A percentile compares a stretch with the other conserved stretches of the same genome.
phyloP scores from a whole-genome alignment of 2,329 filamentous ascomycete species.

The Apiospora sp. region DNA sequence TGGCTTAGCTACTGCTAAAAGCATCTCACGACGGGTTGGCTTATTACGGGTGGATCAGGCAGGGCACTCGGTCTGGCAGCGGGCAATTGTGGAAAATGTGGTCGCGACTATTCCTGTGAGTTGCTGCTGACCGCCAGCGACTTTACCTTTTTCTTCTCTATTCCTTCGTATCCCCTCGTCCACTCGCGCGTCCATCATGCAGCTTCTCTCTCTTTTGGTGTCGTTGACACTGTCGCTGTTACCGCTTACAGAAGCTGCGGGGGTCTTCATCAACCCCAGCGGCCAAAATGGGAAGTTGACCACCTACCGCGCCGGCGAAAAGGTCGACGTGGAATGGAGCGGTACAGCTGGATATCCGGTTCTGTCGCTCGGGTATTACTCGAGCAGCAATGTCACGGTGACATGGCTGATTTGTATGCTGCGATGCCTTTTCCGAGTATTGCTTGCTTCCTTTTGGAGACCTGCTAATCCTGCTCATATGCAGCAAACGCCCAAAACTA shows the following conservation, averaged over 20 bases:
- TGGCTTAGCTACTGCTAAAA: no score
- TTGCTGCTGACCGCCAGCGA: neutral
- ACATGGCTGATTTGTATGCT: slow-evolving; percentile 20
- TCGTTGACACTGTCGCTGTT: neutral
- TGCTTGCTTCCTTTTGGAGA: no score
- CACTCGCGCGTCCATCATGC: neutral
- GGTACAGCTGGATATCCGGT: slow-evolving; percentile 1
- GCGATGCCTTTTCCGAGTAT: neutral
- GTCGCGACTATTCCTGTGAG: neutral
- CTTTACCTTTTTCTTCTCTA: neutral
- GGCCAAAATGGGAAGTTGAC: neutral
- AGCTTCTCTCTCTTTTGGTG: neutral
- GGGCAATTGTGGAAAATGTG: neutral
- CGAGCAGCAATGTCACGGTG: neutral
- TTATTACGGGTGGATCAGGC: neutral
- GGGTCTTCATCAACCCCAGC: slow-evolving; percentile 1
- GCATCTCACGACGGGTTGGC: no score
- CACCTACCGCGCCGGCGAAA: neutral
- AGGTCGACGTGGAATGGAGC: slow-evolving; percentile 10
- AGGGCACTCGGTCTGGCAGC: neutral
- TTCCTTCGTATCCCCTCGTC: neutral
- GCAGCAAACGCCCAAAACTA: slow-evolving; percentile 22
- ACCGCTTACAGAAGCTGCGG: neutral
- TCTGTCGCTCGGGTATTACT: slow-evolving; percentile 20
- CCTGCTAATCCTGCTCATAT: neutral